Percentiles rank a stretch among this genome's conserved stretches.
Evolutionary conservation across 805 yeast genomes (phyloP).

Genomic region (Lachancea cidri): DNA sequence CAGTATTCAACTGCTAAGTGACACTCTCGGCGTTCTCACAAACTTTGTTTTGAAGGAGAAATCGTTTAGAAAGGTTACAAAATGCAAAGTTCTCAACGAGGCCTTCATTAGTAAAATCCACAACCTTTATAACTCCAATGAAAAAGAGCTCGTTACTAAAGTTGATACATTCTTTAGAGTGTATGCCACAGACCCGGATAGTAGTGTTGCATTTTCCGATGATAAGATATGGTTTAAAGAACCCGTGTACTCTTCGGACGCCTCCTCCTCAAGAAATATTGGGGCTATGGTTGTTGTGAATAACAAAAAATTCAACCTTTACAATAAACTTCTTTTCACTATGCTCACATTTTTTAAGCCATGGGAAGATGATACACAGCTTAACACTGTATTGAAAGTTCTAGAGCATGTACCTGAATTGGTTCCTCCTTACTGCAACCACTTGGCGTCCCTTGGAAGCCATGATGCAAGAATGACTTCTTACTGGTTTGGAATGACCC

Average conservation of each 20-base stretch:
- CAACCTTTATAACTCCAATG: conserved; percentile 42
- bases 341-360: conserved; percentile 67
- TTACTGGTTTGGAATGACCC: conserved; percentile 75
- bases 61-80: conserved; percentile 59
- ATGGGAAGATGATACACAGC: conserved; percentile 67
- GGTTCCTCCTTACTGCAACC: conserved; percentile 61
- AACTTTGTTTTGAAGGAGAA: conserved; percentile 51
- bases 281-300: conserved; percentile 47
- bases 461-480: conserved; percentile 77
- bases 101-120: conserved; percentile 58
- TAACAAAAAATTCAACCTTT: conserved; percentile 48
- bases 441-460: conserved; percentile 57
- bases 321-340: conserved; percentile 63
- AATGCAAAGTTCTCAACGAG: conserved; percentile 74
- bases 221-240: conserved; percentile 48
- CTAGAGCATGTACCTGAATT: conserved; percentile 60
- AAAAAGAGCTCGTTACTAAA: conserved; percentile 34
- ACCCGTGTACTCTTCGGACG: conserved; percentile 16
- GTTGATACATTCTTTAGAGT: conserved; percentile 45
- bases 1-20: conserved; percentile 36
- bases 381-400: conserved; percentile 47
- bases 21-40: conserved; percentile 45
- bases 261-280: conserved; percentile 15
- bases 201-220: conserved; percentile 43
- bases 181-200: conserved; percentile 44